Evolutionary conservation across 1,139 yeast genomes (phyloP), one percentile per base, ranked within the genome.

Genomic region (Zygosaccharomyces pseudobailii): DNA sequence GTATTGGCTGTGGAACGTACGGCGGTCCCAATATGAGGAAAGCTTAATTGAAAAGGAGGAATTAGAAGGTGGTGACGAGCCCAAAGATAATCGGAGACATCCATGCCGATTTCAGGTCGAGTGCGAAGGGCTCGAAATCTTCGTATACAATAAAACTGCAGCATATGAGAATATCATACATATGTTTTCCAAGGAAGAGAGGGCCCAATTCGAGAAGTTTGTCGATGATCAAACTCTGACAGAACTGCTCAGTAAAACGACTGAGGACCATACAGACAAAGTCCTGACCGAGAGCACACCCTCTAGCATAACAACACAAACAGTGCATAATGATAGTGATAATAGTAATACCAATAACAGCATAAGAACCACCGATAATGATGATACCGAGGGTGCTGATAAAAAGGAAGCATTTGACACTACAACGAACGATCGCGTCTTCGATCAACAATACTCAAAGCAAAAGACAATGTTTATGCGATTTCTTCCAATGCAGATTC

Each of bases 71-170:
- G 67, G 65, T 43, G 58, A 62, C 25, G 60, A 62, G 67, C 40
- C 50, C 46, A 6, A 43, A 59, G 23, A 77, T 77, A 54, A 71
- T 70, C 57, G 70, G 69, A 22, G 70, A 38, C 73, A 80, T 1
- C 89, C 90, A 0, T 70, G 84, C 4, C 71, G 94, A 30, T 74
- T 86, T 50, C 57, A 74, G 2, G 61, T 88, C 5, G 74, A 76
- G 21, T 67, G 86, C 6, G 84, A 83, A 43, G 98, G 98, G 1
- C 61, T 87, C 2, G 98, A 92, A 62, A 69, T 86, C 43, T 92
- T 88, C 62, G 70, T 85, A 51, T 89, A 85, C 65, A 92, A 92
- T 65, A 73, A 94, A 57, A 78, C 87, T 0, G 71, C 72, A 21
- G 92, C 95, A 0, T 92, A 86, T 63, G 92, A 87, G 42, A 74